Base-by-base conservation (phyloP, 2,329 filamentous ascomycete species). In the Aureobasidium sp. region DNA sequence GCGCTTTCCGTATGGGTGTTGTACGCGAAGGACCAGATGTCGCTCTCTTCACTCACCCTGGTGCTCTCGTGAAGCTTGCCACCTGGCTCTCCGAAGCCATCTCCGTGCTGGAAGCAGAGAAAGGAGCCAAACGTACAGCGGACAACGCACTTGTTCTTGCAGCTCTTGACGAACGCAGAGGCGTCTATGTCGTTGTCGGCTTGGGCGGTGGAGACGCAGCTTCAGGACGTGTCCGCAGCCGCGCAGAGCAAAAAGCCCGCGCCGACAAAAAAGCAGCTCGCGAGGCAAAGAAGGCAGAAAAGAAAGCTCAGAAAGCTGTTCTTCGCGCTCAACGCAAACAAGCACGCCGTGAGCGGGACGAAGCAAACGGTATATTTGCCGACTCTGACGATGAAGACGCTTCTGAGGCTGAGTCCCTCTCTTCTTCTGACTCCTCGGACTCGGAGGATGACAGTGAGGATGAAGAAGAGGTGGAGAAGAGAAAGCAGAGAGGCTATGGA, bases 21-120 rank as follows among this genome's bases (percentile, higher is more conserved):
- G 91, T 99, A 68, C 96, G 95, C 72, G 94, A 97, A 70, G 91
- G 93, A 0, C 91, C 92, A 0, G 94, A 97, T 68, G 88, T 96
- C 0, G 78, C 84, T n/a, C 82, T 97, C 12, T 99, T 99, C 76
- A 91, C 88, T 0, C 93, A 97, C 70, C 92, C 94, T 0, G 90
- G 92, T 6, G 94, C 94, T 1, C 78, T 99, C 27, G 96, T 92
- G 2, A 97, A 97, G 74, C 82, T 99, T 15, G 92, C 93, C 0
- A 81, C 96, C 3, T 99, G 94, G 94, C 84, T 99, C 46, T 90
- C 89, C 50, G 93, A 97, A 75, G 94, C 94, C 0, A 87, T 97
- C 48, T 84, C 88, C 1, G 92, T 97, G 67, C 89, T 96, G 69
- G 94, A 97, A 74, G 85, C 87, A 56, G 90, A 94, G 0, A 88